Evolutionary conservation across 2,329 filamentous ascomycete species (phyloP), one percentile per base, ranked within the genome.

Genomic region (Nothophoma quercina): DNA sequence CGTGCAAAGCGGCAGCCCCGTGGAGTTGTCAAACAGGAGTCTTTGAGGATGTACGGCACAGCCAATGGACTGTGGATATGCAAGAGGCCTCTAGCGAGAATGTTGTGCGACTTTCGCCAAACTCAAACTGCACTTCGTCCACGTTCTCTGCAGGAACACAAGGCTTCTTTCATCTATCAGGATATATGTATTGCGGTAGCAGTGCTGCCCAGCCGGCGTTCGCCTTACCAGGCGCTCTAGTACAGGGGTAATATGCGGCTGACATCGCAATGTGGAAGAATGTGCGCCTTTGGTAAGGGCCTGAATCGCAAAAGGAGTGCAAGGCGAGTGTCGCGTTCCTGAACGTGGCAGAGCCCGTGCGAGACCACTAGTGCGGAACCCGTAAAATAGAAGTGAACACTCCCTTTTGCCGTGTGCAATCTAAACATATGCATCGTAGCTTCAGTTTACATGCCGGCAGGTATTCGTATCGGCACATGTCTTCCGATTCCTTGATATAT

Each of bases 281-380:
- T 22, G 19, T 21, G 49, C 49, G 42, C 25, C 43, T 53, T 47
- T 36, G 36, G n/a, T 19, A 38, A 47, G 30, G 29, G 42, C 42
- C 42, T 53, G 33, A 48, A 23, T 38, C 26, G 15, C 19, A 33
- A 53, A 43, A 43, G 36, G 49, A 46, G 42, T 21, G 21, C 40
- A 9, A 39, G 22, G 48, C 48, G 39, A 46, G 23, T 41, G 25
- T 41, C 43, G 41, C 39, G 43, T 48, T 48, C 26, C 38, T 53
- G 38, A 48, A 44, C 39, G 33, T 48, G 39, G 50, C 43, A 39
- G 23, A 25, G 50, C 26, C 43, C 15, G 43, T 53, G 50, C 50
- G 15, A 29, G n/a, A 16, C 15, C 26, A 42, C 25, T 47, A 28
- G 32, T 21, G 23, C 18, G 30, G 10, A 6, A 28, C 18, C 23